A percentile compares a stretch with the other conserved stretches of the same genome.
These are phyloP conservation scores for Naganishia cerealis DNA, from an alignment of 1,284 basidiomycete genomes.

Conservation along the genomic window DNA sequence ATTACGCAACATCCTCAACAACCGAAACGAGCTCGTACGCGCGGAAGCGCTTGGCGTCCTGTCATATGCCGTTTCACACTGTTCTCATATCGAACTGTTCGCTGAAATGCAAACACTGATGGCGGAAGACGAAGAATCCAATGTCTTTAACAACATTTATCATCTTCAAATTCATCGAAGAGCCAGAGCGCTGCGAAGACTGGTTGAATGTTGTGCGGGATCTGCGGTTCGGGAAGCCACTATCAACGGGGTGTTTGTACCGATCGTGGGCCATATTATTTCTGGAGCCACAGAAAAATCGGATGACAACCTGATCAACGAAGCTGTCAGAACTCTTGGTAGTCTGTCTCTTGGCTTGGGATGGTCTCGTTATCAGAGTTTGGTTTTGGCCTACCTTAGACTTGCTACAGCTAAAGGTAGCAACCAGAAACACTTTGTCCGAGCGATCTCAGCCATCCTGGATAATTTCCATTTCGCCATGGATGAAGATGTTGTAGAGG, in stretches of 20 bases:
- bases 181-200: constrained; percentile 78
- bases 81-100: constrained; percentile 63
- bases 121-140: constrained; percentile 89
- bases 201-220: constrained; percentile 77
- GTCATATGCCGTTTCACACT: constrained; percentile 70
- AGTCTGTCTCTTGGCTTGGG: constrained; percentile 69
- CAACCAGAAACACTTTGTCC: constrained; percentile 81
- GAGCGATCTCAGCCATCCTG: constrained; percentile 79
- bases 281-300: constrained; percentile 64
- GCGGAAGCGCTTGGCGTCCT: constrained; percentile 80
- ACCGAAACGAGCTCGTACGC: constrained; percentile 83
- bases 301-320: constrained; percentile 88
- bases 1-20: constrained; percentile 75
- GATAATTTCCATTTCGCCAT: constrained; percentile 91
- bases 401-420: constrained; percentile 69
- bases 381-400: constrained; percentile 80
- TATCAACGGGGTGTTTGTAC: constrained; percentile 80
- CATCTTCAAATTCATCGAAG: constrained; percentile 93
- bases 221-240: constrained; percentile 70
- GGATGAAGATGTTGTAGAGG: constrained; percentile 50
- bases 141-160: constrained; percentile 93
- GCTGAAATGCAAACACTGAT: constrained; percentile 78
- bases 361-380: constrained; percentile 81
- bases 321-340: constrained; percentile 78
- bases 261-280: constrained; percentile 81